Evolutionary conservation across 345 rosid genomes (phyloP), one percentile per base, ranked within the genome.

Genomic region (Aquilaria malaccensis): DNA sequence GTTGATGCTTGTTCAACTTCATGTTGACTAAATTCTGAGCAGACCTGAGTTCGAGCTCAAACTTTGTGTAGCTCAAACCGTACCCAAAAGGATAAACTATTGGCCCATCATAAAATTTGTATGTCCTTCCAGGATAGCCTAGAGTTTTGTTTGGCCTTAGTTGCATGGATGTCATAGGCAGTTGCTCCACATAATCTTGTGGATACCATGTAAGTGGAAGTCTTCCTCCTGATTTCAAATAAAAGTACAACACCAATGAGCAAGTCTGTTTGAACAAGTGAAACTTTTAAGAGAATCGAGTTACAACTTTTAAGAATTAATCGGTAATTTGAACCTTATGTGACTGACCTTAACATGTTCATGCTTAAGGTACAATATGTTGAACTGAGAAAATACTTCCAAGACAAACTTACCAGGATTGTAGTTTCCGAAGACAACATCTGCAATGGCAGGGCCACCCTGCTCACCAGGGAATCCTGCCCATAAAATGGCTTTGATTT

Each of bases 381-480:
- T 37, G 43, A 37, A 37, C 5, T 5, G 43, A 37, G 5, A 37
- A 37, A 37, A 4, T 37, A 37, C 43, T 37, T 37, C 7, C 0
- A 47, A 30, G 13, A 47, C 0, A 0, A 7, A 33, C 13, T 58
- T 60, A 81, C 81, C 79, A 0, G 88, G 88, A 57, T 76, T 83
- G 29, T 80, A 62, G 2, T 61, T 31, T 10, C 88, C 88, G 11
- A 76, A 83, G 13, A 83, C 69, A 48, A 74, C 70, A 51, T 80
- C 85, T 10, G 83, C 80, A 13, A 83, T 76, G 13, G 81, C 88
- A 0, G 0, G 66, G 0, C 81, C 83, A 1, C 88, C 88, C 45
- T 72, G 73, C 13, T 83, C 69, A 30, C 83, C 88, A 4, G 88
- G 88, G 43, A 70, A 76, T 11, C 85, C 85, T 30, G 70, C 88